Conservation (phyloP, 2,329 filamentous ascomycete genomes). For the Plenodomus lindquistii region DNA sequence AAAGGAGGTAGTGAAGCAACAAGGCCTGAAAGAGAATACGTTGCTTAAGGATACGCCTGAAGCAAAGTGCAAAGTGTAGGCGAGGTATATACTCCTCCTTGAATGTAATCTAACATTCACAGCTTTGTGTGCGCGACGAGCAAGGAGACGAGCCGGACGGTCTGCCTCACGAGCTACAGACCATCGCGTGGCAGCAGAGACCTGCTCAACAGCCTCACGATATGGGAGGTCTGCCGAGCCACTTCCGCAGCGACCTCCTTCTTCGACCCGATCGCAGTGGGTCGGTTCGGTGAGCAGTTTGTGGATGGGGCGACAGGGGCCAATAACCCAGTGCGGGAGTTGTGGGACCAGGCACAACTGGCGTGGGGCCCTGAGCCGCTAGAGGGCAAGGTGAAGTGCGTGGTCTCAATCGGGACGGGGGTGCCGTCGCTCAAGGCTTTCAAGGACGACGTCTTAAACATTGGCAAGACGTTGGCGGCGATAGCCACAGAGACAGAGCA, state of each 20-base stretch:
- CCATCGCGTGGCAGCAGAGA: conserved; percentile 24
- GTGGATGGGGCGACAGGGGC: conserved; percentile 44
- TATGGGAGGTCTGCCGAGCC: conserved; percentile 17
- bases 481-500: conserved; percentile 21
- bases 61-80: conserved; percentile 9
- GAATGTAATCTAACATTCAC: background rate
- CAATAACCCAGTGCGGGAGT: conserved; percentile 53
- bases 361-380: conserved; percentile 14
- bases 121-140: conserved; percentile 31
- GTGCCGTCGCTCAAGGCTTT: conserved; percentile 21
- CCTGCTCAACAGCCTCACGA: conserved; percentile 22
- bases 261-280: conserved; percentile 18
- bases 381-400: conserved; percentile 14
- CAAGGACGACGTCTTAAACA: conserved; percentile 14
- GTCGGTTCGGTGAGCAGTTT: conserved; percentile 34
- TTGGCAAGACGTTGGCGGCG: conserved; percentile 12
- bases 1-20: conserved; percentile 11
- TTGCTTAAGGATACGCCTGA: conserved; percentile 7
- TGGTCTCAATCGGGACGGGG: conserved; percentile 21
- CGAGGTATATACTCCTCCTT: background rate
- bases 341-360: conserved; percentile 43
- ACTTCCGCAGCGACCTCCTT: conserved; percentile 16
- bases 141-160: conserved; percentile 35
- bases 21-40: conserved; percentile 13
- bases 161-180: conserved; percentile 41